A percentile compares a stretch with the other conserved stretches of the same genome.
These are phyloP conservation scores for Nymphaea thermarum DNA, from an alignment of 164 flowering plant species.

Conservation along the genomic window DNA sequence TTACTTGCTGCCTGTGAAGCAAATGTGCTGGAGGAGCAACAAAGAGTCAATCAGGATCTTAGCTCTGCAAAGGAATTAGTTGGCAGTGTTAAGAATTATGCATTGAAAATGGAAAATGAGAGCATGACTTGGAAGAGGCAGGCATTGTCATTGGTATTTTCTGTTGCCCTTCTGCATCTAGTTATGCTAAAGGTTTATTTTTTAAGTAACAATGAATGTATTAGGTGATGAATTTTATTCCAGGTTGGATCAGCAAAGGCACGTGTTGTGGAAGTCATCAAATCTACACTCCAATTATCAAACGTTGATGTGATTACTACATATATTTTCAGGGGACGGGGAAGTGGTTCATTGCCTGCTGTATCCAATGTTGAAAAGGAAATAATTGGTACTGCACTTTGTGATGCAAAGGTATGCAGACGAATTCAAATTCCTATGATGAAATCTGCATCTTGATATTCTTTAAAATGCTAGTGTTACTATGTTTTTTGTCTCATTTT, in stretches of 20 bases:
- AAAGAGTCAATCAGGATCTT: conserved; percentile 57
- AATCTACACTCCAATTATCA: conserved; percentile 67
- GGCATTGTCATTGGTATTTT: conserved; percentile 48
- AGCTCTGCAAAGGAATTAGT: conserved; percentile 35
- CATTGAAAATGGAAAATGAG: conserved; percentile 57
- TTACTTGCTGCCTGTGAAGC: conserved; percentile 53
- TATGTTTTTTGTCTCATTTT: too few species aligned
- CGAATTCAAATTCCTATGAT: neutral
- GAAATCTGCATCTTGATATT: too few species aligned
- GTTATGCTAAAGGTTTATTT: neutral
- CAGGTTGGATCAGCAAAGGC: conserved; percentile 66
- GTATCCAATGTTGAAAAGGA: conserved; percentile 54
- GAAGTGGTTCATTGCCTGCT: conserved; percentile 34
- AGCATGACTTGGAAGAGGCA: conserved; percentile 65
- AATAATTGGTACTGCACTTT: conserved; percentile 57
- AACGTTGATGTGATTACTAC: conserved; percentile 71
- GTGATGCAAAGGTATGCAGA: conserved; percentile 53
- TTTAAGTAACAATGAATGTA: neutral
- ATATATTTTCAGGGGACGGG: conserved; percentile 52
- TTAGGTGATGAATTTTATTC: conserved; percentile 6
- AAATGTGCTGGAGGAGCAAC: conserved; percentile 42
- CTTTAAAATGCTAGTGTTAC: too few species aligned
- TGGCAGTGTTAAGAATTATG: conserved; percentile 45
- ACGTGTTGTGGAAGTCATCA: conserved; percentile 53
- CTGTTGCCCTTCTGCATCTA: neutral